A percentile compares a stretch with the other conserved stretches of the same genome.
These are phyloP conservation scores for Sclerotinia spermophila DNA, from an alignment of 2,329 filamentous ascomycete species.

Conservation along the genomic window DNA sequence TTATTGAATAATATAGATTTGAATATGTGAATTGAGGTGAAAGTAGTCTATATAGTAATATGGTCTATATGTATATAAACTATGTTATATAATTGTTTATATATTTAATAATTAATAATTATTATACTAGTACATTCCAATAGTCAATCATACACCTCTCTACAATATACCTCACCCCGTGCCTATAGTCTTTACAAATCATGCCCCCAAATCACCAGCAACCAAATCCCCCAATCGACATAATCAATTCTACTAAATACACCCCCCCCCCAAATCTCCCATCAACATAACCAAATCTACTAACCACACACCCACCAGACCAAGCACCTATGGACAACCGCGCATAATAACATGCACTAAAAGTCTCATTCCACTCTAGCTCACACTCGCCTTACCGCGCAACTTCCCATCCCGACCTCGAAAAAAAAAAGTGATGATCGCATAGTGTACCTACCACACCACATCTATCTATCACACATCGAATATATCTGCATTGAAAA, in stretches of 20 bases:
- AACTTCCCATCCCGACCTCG: background rate
- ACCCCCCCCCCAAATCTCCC: background rate
- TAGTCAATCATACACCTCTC: background rate
- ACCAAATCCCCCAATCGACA: background rate
- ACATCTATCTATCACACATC: background rate
- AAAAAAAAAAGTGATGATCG: constrained; percentile 12
- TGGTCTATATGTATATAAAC: too few relatives aligned
- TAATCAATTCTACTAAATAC: background rate
- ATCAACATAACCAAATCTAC: background rate
- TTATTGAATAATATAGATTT: too few relatives aligned
- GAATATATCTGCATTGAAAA: constrained; percentile 1
- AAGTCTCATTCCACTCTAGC: background rate
- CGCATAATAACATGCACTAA: background rate
- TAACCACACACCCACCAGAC: background rate
- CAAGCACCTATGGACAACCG: too few relatives aligned
- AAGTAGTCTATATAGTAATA: too few relatives aligned
- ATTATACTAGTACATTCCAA: too few relatives aligned
- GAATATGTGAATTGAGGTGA: too few relatives aligned
- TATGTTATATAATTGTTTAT: too few relatives aligned
- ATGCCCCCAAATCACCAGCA: background rate
- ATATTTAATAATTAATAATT: too few relatives aligned
- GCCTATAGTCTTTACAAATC: background rate
- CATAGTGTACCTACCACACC: constrained; percentile 4
- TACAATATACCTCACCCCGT: too few relatives aligned
- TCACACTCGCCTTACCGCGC: too few relatives aligned